Conservation (phyloP, 2,329 filamentous ascomycete genomes). For the Sarocladium oryzae region DNA sequence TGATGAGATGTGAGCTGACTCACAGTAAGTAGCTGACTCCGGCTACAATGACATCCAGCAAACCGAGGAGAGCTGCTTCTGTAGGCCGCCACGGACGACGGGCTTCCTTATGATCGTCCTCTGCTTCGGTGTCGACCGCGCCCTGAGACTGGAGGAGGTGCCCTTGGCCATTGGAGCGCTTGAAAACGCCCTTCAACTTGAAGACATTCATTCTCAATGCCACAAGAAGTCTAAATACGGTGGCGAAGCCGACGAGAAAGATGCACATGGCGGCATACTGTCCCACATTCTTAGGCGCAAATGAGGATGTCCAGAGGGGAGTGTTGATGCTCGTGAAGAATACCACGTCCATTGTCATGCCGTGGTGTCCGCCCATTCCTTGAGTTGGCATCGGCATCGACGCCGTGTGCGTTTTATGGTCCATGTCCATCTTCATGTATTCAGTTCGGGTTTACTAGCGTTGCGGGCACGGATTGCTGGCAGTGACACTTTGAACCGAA, state of each 20-base stretch:
- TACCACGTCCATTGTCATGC: not conserved
- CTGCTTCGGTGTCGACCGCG: constrained; percentile 51
- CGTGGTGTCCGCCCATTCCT: not conserved
- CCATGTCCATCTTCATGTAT: not conserved
- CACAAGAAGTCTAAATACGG: constrained; percentile 57
- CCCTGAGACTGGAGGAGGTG: constrained; percentile 56
- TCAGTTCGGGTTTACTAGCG: too few species aligned
- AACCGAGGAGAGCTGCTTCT: constrained; percentile 68
- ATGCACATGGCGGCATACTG: constrained; percentile 83
- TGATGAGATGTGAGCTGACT: too few species aligned
- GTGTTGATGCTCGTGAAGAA: not conserved
- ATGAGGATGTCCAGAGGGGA: not conserved
- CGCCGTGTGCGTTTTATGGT: not conserved
- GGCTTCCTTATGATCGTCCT: constrained; percentile 52
- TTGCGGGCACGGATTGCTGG: too few species aligned
- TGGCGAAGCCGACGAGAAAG: constrained; percentile 74
- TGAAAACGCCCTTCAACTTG: constrained; percentile 57
- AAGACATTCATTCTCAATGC: constrained; percentile 61
- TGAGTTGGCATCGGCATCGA: not conserved
- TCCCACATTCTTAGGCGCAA: not conserved
- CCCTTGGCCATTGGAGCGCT: constrained; percentile 68
- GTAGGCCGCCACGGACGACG: constrained; percentile 71
- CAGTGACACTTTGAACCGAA: too few species aligned
- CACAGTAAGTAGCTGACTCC: constrained; percentile 81
- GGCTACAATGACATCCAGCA: constrained; percentile 63